Evolutionary conservation across 2,329 filamentous ascomycete genomes (phyloP).

Genomic region (Diatrype stigma): DNA sequence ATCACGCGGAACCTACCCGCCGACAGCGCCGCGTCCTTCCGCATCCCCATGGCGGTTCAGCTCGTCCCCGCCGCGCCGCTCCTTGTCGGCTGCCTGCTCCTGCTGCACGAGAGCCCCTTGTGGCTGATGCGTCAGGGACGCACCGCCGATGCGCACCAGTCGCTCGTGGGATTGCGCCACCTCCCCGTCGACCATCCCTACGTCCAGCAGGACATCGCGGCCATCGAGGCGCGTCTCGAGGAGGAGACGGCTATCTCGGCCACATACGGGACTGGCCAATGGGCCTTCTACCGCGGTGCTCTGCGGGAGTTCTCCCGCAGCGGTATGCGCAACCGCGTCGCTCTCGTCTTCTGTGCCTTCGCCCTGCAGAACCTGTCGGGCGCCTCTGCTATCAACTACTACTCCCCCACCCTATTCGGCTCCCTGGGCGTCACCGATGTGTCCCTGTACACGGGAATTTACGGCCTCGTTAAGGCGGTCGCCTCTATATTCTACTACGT

Average conservation of each 20-base stretch:
- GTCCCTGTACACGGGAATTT: slow-evolving; percentile 46
- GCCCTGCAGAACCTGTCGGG: slow-evolving; percentile 37
- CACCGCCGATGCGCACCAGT: slow-evolving; percentile 35
- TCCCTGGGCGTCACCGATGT: slow-evolving; percentile 42
- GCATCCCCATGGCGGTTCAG: slow-evolving; percentile 46
- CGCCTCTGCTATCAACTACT: slow-evolving; percentile 40
- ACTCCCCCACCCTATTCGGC: slow-evolving; percentile 36
- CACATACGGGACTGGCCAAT: slow-evolving; percentile 28
- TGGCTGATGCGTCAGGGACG: slow-evolving; percentile 39
- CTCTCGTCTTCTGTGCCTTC: slow-evolving; percentile 34
- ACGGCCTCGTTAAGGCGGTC: slow-evolving; percentile 41
- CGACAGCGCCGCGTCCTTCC: slow-evolving; percentile 35
- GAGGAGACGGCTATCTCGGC: slow-evolving; percentile 31
- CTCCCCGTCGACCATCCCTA: slow-evolving; percentile 36
- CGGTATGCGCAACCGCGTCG: slow-evolving; percentile 37
- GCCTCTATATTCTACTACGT: slow-evolving; percentile 38
- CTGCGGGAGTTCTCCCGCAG: slow-evolving; percentile 31
- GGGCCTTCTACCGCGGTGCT: slow-evolving; percentile 32
- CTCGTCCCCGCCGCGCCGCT: slow-evolving; percentile 40
- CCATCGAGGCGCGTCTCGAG: slow-evolving; percentile 34
- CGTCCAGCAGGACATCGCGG: slow-evolving; percentile 45
- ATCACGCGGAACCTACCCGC: slow-evolving; percentile 36
- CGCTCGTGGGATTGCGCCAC: slow-evolving; percentile 38
- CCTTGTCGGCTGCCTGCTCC: slow-evolving; percentile 40
- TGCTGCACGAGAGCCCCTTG: slow-evolving; percentile 35